Percentiles rank a stretch among this genome's conserved stretches.
Conservation (phyloP, 208 protist genomes). For the Endotrypanum monterogeii region DNA sequence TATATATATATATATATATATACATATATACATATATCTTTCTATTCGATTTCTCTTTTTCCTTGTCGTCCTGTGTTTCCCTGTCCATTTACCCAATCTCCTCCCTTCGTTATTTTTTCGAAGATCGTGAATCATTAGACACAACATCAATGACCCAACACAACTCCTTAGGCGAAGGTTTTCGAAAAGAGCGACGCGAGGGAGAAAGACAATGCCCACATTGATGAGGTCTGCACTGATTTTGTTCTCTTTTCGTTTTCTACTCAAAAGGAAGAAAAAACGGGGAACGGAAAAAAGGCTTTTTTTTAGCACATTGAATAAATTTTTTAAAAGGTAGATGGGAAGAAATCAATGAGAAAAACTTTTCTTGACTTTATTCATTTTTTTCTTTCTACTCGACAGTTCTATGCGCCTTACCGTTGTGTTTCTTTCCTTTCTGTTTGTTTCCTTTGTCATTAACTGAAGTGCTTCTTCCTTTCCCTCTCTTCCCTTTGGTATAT, state of each 20-base stretch:
- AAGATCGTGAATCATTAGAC: background rate
- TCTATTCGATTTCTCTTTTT: conserved; percentile 9
- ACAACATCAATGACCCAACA: background rate
- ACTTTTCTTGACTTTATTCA: background rate
- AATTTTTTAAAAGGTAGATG: background rate
- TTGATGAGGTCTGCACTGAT: background rate
- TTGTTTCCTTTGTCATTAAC: conserved; percentile 4
- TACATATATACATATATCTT: conserved; percentile 1
- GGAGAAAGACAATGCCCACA: background rate
- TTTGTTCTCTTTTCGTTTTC: background rate
- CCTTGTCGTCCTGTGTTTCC: too few species aligned
- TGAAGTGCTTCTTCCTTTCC: background rate
- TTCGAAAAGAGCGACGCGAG: background rate
- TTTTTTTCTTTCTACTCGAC: background rate
- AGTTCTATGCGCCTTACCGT: background rate
- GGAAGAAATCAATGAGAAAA: background rate
- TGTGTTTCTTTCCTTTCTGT: background rate
- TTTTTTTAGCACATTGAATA: background rate
- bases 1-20: too few species aligned
- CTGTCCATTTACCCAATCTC: background rate
- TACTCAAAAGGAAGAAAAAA: background rate
- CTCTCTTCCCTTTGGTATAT: background rate
- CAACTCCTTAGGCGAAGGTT: background rate
- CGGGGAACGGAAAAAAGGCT: background rate
- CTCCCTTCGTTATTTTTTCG: conserved; percentile 1